Percentiles rank a stretch among this genome's conserved stretches.
These are phyloP conservation scores for Tulasnella sp. DNA, from an alignment of 768 basidiomycete species.

Conservation along the genomic window DNA sequence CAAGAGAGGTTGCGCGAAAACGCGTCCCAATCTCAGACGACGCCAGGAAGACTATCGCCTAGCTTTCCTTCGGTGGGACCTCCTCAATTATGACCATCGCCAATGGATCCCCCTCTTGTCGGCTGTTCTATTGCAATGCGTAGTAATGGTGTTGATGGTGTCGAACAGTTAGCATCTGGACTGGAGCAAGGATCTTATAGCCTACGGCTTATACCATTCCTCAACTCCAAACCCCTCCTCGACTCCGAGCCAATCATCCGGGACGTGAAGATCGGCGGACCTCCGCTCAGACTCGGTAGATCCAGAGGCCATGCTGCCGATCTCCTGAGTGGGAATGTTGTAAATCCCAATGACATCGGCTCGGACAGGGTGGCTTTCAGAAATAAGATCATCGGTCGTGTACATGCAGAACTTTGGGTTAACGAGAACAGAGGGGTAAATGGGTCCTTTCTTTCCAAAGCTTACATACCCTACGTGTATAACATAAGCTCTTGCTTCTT, in stretches of 20 bases:
- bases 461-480: neutral
- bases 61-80: neutral
- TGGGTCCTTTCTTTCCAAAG: constrained; percentile 1
- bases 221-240: constrained; percentile 79
- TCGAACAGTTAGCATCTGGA: neutral
- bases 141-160: neutral
- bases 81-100: neutral
- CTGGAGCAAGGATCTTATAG: constrained; percentile 33
- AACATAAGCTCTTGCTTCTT: neutral
- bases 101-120: neutral
- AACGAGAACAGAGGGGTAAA: constrained; percentile 31
- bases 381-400: constrained; percentile 86
- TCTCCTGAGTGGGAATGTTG: constrained; percentile 33
- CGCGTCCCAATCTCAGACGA: neutral
- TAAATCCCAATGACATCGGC: constrained; percentile 46
- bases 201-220: constrained; percentile 89
- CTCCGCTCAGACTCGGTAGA: constrained; percentile 75
- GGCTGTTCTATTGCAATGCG: neutral
- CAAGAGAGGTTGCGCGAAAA: no score
- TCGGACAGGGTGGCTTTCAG: constrained; percentile 88
- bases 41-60: neutral
- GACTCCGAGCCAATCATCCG: constrained; percentile 87
- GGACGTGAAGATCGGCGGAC: constrained; percentile 60
- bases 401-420: constrained; percentile 91
- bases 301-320: constrained; percentile 77